A percentile compares a stretch with the other conserved stretches of the same genome.
These are phyloP conservation scores for Mrakia blollopis DNA, from an alignment of 768 basidiomycete genomes.

Conservation along the genomic window DNA sequence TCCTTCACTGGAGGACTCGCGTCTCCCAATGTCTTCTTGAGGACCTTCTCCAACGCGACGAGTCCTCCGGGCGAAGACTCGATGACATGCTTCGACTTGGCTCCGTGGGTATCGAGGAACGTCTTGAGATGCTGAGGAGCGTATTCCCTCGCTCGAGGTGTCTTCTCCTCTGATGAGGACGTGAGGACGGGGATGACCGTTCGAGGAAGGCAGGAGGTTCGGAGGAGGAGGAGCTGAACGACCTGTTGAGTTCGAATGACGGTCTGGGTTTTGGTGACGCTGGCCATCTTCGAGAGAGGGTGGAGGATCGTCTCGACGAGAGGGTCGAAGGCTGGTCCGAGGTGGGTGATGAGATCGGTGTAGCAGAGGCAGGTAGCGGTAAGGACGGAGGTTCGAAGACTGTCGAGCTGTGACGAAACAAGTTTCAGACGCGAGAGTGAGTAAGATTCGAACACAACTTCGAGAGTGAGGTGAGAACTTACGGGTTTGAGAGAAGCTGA, in stretches of 20 bases:
- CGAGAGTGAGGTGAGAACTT: constrained; percentile 39
- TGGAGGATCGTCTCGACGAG: constrained; percentile 70
- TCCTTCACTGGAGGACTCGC: constrained; percentile 75
- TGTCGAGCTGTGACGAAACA: constrained; percentile 59
- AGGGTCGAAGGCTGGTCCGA: constrained; percentile 68
- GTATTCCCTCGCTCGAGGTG: constrained; percentile 63
- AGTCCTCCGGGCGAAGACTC: constrained; percentile 60
- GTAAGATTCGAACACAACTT: not conserved
- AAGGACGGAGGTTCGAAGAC: constrained; percentile 86
- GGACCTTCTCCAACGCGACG: constrained; percentile 65
- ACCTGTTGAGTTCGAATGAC: constrained; percentile 77
- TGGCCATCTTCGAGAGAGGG: constrained; percentile 78
- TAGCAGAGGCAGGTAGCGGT: constrained; percentile 72
- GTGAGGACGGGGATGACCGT: constrained; percentile 64
- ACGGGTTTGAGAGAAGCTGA: constrained; percentile 82
- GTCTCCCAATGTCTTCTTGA: constrained; percentile 71
- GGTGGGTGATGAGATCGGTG: constrained; percentile 61
- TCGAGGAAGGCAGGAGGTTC: constrained; percentile 68
- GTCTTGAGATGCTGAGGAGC: constrained; percentile 65
- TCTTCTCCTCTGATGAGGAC: constrained; percentile 72
- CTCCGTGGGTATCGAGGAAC: constrained; percentile 69
- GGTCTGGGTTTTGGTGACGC: constrained; percentile 85
- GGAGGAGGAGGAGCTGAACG: constrained; percentile 61
- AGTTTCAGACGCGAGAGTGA: not conserved
- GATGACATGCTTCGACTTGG: constrained; percentile 58